Evolutionary conservation across 495 filamentous ascomycete species (phyloP), one percentile per base, ranked within the genome.

Genomic region (Podospora pseudopauciseta): DNA sequence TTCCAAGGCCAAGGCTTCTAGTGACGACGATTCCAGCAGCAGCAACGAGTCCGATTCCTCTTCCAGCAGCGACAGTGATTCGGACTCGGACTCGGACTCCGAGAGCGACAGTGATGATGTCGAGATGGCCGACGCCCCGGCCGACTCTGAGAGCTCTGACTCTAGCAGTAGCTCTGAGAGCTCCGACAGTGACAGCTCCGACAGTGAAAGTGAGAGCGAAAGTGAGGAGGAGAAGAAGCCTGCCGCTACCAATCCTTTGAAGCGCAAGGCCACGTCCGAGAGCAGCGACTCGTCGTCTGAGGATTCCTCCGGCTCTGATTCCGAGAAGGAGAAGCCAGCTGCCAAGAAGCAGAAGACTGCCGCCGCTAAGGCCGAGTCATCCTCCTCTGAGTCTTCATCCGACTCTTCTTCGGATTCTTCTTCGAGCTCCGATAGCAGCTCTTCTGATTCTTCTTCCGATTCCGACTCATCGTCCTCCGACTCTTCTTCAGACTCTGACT

Each of bases 51-150:
- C 66, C 6, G 69, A 97, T 84, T 97, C 93, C 84, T 97, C 94
- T 13, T 97, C 93, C 23, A 92, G 92, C 73, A 97, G 96, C 80
- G 88, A 97, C 80, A 93, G 92, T 76, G 85, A 88, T 44, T 88
- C 85, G 73, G 86, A 87, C 67, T 49, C 39, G 6, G 39, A 88
- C 34, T 88, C 85, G 72, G 86, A 87, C 67, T 49, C 39, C 39
- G 81, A 81, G 9, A 86, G 88, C 39, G 81, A 81, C 13, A 86
- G 88, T 67, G 83, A 87, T 53, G 86, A 88, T 69, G 79, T 87
- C 19, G 85, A 87, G 30, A 89, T 89, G 86, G 78, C 77, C 49
- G 87, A 71, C 26, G 69, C 88, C 70, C 84, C 88, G 70, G 84
- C 83, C 6, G 80, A 75, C 55, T 70, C 77, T 32, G 72, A 70